phyloP scores from a whole-genome alignment of 2,329 filamentous ascomycete genomes.

The Pseudogymnoascus sp. region DNA sequence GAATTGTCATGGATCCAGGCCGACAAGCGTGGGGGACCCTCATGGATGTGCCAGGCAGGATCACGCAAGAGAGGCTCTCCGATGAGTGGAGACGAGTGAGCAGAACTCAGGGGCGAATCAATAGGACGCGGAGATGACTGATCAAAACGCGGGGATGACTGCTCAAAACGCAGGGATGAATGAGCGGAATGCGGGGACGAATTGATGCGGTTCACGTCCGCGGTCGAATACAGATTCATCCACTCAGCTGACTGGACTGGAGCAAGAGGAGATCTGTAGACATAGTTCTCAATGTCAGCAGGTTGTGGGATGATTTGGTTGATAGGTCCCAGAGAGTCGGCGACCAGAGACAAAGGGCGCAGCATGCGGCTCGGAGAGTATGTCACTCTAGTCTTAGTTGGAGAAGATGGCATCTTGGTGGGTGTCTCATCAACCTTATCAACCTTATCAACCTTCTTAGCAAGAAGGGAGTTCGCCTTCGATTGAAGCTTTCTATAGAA shows the following conservation, averaged over 20 bases:
- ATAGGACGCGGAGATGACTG: background rate
- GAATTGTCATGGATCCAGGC: conserved; percentile 17
- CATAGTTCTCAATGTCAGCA: conserved; percentile 15
- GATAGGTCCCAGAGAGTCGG: background rate
- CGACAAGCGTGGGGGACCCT: conserved; percentile 18
- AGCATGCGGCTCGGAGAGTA: background rate
- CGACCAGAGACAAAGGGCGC: background rate
- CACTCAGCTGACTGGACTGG: conserved; percentile 22
- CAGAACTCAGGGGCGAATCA: background rate
- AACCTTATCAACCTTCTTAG: background rate
- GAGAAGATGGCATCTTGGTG: background rate
- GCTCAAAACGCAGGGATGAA: background rate
- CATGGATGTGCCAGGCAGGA: background rate
- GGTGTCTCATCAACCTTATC: background rate
- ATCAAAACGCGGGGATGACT: background rate
- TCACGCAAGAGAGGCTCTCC: background rate
- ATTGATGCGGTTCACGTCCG: conserved; percentile 18
- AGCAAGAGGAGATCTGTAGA: conserved; percentile 25
- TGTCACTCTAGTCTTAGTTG: background rate
- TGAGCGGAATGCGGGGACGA: background rate
- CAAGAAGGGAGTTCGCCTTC: conserved; percentile 9
- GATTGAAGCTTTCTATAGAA: conserved; percentile 22
- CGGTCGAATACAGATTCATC: conserved; percentile 22
- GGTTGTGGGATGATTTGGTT: background rate
- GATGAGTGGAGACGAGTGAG: background rate